Base-by-base conservation (phyloP, 345 rosid genomes). In the Citrus maxima region DNA sequence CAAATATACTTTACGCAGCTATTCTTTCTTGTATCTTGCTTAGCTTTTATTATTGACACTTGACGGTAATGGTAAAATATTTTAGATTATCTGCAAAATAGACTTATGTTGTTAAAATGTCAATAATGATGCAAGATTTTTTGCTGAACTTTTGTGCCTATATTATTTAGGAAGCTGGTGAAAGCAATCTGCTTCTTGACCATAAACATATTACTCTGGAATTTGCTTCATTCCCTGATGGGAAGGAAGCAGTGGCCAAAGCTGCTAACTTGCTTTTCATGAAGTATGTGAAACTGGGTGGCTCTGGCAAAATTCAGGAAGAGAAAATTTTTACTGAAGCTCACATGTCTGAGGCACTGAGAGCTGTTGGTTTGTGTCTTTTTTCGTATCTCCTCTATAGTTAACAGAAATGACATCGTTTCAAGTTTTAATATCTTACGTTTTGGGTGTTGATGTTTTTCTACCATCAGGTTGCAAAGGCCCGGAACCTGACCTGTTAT, bases 171-270 rank as follows among this genome's bases (percentile, higher is more conserved):
- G 97, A 91, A 59, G 74, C 54, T 76, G 79, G 51, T 76, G 86
- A 85, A 68, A 84, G 77, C 56, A 77, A 87, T 76, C 42, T 46
- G 28, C 78, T 72, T 2, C 74, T 65, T 65, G 82, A 80, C 16
- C 51, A 30, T 72, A 83, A 88, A 38, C 72, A 40, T 35, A 84
- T 88, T 84, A 85, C 78, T 38, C 38, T 95, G 72, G 99, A 94
- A 77, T 90, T 94, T 69, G 85, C 87, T 76, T 96, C 99, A 25
- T 74, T 77, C 28, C 87, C 95, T 7, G 93, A 93, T 81, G 94
- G 94, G 61, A 96, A 94, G 87, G 97, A 90, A 83, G 94, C 97
- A 64, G 84, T 96, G 59, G 89, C 84, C 59, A 93, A 87, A 83
- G 99, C 97, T 72, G 98, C 98, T 73, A 96, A 94, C 82, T 71